Evolutionary conservation across 1,139 yeast genomes (phyloP).

Genomic region (Taiozyma sp.): DNA sequence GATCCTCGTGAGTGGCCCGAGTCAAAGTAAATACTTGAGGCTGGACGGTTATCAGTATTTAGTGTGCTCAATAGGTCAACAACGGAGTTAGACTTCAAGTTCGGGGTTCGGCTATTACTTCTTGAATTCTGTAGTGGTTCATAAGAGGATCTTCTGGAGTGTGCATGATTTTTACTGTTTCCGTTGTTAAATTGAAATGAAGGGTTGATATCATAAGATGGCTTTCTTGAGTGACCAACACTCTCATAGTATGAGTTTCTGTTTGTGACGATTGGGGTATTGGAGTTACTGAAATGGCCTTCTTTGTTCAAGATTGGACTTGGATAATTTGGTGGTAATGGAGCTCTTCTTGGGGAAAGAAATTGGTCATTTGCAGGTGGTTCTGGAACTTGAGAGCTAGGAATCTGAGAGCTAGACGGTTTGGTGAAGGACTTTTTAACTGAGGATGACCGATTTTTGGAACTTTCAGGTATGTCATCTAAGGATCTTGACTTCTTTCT

Average conservation of each 20-base stretch:
- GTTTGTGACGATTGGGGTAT: constrained; percentile 15
- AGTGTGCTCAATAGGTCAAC: constrained; percentile 16
- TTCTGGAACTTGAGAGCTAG: constrained; percentile 19
- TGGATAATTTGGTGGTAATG: constrained; percentile 48
- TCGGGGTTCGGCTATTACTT: constrained; percentile 11
- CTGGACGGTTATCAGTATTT: constrained; percentile 18
- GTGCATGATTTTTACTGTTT: constrained; percentile 1
- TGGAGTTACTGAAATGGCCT: constrained; percentile 5
- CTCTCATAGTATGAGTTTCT: constrained; percentile 15
- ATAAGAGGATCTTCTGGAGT: constrained; percentile 18
- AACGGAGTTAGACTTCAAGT: constrained; percentile 18
- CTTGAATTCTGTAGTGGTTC: constrained; percentile 16
- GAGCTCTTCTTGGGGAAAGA: constrained; percentile 59
- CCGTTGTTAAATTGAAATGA: constrained; percentile 9
- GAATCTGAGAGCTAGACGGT: constrained; percentile 23
- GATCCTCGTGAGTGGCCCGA: constrained; percentile 21
- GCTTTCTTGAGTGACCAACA: constrained; percentile 23
- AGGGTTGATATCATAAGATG: constrained; percentile 22
- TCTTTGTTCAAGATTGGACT: constrained; percentile 35
- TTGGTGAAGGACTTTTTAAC: neutral
- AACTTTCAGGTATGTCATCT: constrained; percentile 36
- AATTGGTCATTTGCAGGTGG: constrained; percentile 27
- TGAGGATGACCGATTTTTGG: neutral
- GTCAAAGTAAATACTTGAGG: constrained; percentile 24
- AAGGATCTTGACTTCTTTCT: constrained; percentile 47